These are phyloP conservation scores for Phytophthora europaea DNA, from an alignment of 352 stramenopile species.

Conservation along the genomic window DNA sequence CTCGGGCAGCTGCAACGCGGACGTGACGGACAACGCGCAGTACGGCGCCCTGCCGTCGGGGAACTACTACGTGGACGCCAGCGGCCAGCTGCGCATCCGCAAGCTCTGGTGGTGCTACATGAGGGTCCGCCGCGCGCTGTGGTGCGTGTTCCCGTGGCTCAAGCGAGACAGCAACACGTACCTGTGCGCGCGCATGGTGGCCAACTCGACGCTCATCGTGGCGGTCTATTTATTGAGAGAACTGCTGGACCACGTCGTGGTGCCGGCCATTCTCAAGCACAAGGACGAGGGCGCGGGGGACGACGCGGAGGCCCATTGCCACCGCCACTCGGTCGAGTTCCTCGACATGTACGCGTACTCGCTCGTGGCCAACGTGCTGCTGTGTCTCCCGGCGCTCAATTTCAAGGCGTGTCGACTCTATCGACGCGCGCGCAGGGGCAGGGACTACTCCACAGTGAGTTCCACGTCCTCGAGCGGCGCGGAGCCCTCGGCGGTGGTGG, in stretches of 20 bases:
- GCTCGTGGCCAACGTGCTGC: conserved; percentile 64
- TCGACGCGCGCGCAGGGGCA: conserved; percentile 25
- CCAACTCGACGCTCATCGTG: conserved; percentile 79
- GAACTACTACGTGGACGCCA: conserved; percentile 74
- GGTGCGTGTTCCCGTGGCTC: conserved; percentile 63
- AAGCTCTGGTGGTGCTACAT: conserved; percentile 73
- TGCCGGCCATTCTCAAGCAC: conserved; percentile 49
- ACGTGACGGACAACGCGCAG: conserved; percentile 3
- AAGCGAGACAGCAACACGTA: conserved; percentile 86
- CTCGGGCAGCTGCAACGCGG: conserved; percentile 13
- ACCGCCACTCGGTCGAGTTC: conserved; percentile 68
- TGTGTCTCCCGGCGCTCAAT: conserved; percentile 79
- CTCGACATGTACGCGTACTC: conserved; percentile 78
- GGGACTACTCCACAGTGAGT: conserved; percentile 21
- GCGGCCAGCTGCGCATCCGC: conserved; percentile 58
- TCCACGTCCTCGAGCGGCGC: conserved; percentile 42
- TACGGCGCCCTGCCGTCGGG: conserved; percentile 41
- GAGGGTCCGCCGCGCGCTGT: conserved; percentile 50
- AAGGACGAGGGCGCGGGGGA: conserved; percentile 30
- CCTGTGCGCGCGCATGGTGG: conserved; percentile 75
- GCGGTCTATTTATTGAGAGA: conserved; percentile 62
- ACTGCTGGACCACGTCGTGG: conserved; percentile 57
- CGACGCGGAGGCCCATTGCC: conserved; percentile 38
- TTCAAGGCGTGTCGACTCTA: conserved; percentile 68
- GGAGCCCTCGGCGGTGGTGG: conserved; percentile 28